Percentiles rank a stretch among this genome's conserved stretches.
Conservation (phyloP, 2,329 filamentous ascomycete genomes). For the Monilinia fructicola region DNA sequence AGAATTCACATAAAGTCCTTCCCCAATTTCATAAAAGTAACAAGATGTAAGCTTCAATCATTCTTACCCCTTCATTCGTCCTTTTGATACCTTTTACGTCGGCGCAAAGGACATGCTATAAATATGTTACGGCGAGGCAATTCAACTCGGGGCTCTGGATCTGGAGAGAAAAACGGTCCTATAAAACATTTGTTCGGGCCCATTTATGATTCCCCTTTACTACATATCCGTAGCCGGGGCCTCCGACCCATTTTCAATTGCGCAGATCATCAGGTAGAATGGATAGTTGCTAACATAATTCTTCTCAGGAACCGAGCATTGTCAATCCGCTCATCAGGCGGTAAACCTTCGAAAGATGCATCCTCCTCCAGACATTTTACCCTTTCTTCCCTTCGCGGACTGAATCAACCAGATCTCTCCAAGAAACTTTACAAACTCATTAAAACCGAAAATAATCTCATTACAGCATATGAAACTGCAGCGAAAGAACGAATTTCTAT, state of each 20-base stretch:
- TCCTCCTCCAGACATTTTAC: constrained; percentile 66
- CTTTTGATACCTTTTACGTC: background rate
- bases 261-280: background rate
- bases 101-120: background rate
- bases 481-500: constrained; percentile 81
- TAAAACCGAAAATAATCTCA: constrained; percentile 90
- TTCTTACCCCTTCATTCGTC: no score
- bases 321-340: constrained; percentile 62
- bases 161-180: constrained; percentile 17
- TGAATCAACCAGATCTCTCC: constrained; percentile 82
- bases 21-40: background rate
- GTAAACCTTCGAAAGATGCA: constrained; percentile 39
- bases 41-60: constrained; percentile 17
- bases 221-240: background rate
- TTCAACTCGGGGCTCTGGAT: constrained; percentile 14
- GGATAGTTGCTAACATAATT: constrained; percentile 13
- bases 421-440: constrained; percentile 88
- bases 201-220: background rate
- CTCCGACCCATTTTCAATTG: constrained; percentile 10
- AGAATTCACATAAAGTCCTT: constrained; percentile 4
- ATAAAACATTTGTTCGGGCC: constrained; percentile 20
- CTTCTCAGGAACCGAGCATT: constrained; percentile 66
- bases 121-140: constrained; percentile 15
- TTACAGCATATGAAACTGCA: constrained; percentile 79
- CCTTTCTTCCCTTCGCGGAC: constrained; percentile 81